Percentiles rank a stretch among this genome's conserved stretches.
These are phyloP conservation scores for Gelatoporia subvermispora DNA, from an alignment of 768 basidiomycete species.

Conservation along the genomic window DNA sequence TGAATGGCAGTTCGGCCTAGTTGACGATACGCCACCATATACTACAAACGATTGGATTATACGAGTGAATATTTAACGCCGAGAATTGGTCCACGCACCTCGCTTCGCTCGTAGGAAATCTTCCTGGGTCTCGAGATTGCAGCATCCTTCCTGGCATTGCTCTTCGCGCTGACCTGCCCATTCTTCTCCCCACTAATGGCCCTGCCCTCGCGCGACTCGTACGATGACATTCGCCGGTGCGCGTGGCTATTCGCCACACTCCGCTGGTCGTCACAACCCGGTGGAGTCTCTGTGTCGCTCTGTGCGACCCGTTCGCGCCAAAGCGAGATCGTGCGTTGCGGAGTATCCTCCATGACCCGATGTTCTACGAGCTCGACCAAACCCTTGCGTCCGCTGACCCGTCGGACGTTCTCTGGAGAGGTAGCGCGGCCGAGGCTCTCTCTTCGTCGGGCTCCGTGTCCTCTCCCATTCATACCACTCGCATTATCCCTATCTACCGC, in stretches of 20 bases:
- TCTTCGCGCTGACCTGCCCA: conserved; percentile 4
- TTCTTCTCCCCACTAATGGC: conserved; percentile 9
- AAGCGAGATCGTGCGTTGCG: conserved; percentile 29
- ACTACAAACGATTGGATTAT: conserved; percentile 9
- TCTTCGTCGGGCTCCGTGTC: neutral
- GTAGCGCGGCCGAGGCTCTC: neutral
- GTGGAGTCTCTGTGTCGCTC: conserved; percentile 15
- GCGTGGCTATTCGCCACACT: conserved; percentile 20
- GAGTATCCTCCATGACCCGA: conserved; percentile 28
- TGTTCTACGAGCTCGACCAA: conserved; percentile 27
- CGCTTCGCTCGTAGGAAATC: conserved; percentile 23
- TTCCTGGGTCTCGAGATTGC: conserved; percentile 2
- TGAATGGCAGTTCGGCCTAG: conserved; percentile 7
- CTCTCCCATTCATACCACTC: neutral
- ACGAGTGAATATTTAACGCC: neutral
- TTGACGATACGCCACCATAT: conserved; percentile 23
- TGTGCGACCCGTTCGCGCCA: conserved; percentile 32
- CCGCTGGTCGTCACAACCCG: conserved; percentile 6
- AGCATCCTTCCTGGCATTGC: conserved; percentile 1
- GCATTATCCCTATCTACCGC: neutral
- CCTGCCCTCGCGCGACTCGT: conserved; percentile 11
- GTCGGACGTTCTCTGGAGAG: conserved; percentile 16
- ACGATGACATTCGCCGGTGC: conserved; percentile 12
- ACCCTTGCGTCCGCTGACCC: conserved; percentile 21
- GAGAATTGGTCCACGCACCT: conserved; percentile 12